Evolutionary conservation across 768 basidiomycete genomes (phyloP), one percentile per base, ranked within the genome.

Genomic region (Amanita phalloides): DNA sequence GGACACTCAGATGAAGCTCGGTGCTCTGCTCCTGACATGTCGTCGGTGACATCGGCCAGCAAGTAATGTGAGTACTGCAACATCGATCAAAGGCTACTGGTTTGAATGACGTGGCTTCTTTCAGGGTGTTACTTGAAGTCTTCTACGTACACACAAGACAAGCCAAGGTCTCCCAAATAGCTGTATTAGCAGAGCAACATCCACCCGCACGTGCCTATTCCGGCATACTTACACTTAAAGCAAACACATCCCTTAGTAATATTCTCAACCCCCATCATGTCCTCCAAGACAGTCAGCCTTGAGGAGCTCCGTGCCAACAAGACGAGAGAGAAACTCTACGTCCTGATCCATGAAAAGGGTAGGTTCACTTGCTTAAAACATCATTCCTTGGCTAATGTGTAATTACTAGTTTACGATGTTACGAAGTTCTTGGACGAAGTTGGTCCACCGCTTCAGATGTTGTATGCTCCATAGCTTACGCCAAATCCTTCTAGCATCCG

Each of bases 1-100:
- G 96, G 96, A 28, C 96, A 98, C 77, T 97, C 94, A 0, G 95
- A 98, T 60, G 96, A 99, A 70, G 96, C 96, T 23, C 84, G n/a
- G 96, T 48, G 85, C 75, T 10, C 77, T 94, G 53, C 76, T 98
- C 79, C 79, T 14, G 82, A 68, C 57, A 80, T 96, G 77, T 81
- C 38, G 74, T 96, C 47, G 94, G 94, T 49, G 79, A 87, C 1
- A 90, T 94, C 58, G 86, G 89, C 62, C 73, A n/a, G n/a, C 84
- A 59, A 74, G 70, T 59, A 74, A 73, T 45, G 86, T 87, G 64
- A 66, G 80, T 71, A 32, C 10, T 53, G 26, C 51, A 55, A 49
- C 38, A 39, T 35, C 55, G 28, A 32, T 43, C 50, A 49, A 43
- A 49, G 43, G 28, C 23, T 36, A 54, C 37, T 48, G 20, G 54